Percentiles rank a stretch among this genome's conserved stretches.
Evolutionary conservation across 2,329 filamentous ascomycete genomes (phyloP).

Genomic region (Arthroderma sp.): DNA sequence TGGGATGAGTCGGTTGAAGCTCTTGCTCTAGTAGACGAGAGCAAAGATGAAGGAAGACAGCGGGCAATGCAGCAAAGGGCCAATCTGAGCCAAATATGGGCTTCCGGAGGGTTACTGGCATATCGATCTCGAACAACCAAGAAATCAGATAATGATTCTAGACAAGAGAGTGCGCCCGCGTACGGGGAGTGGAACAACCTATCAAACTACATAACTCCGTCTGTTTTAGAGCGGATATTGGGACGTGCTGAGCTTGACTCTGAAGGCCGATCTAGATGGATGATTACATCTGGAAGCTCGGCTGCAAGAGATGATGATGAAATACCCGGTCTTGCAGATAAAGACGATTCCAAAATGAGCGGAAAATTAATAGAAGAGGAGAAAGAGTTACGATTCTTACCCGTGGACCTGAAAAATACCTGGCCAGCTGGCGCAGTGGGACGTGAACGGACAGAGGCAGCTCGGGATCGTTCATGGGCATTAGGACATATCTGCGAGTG

Average conservation of each 20-base stretch:
- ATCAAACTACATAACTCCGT: slow-evolving; percentile 40
- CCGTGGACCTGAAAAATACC: slow-evolving; percentile 49
- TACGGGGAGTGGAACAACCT: slow-evolving; percentile 42
- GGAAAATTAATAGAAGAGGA: slow-evolving; percentile 27
- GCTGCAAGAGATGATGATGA: slow-evolving; percentile 45
- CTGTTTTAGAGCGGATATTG: slow-evolving; percentile 41
- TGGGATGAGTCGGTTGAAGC: slow-evolving; percentile 38
- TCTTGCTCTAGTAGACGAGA: slow-evolving; percentile 23
- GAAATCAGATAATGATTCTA: slow-evolving; percentile 19
- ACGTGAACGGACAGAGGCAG: slow-evolving; percentile 49
- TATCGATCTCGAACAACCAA: slow-evolving; percentile 27
- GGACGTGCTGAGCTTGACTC: slow-evolving; percentile 27
- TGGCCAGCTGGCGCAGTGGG: slow-evolving; percentile 52
- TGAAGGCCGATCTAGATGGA: slow-evolving; percentile 38
- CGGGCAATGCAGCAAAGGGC: slow-evolving; percentile 42
- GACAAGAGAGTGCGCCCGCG: slow-evolving; percentile 14
- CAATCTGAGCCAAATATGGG: slow-evolving; percentile 46
- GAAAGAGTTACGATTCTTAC: slow-evolving; percentile 43
- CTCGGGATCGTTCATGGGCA: slow-evolving; percentile 52
- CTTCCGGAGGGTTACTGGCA: slow-evolving; percentile 34
- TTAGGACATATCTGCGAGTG: slow-evolving; percentile 41
- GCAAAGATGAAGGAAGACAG: slow-evolving; percentile 31
- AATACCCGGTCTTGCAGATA: slow-evolving; percentile 45
- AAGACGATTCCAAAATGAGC: slow-evolving; percentile 13
- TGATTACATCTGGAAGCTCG: slow-evolving; percentile 46